These are phyloP conservation scores for Cunninghamia lanceolata DNA, from an alignment of 75 land plant species.

Conservation along the genomic window DNA sequence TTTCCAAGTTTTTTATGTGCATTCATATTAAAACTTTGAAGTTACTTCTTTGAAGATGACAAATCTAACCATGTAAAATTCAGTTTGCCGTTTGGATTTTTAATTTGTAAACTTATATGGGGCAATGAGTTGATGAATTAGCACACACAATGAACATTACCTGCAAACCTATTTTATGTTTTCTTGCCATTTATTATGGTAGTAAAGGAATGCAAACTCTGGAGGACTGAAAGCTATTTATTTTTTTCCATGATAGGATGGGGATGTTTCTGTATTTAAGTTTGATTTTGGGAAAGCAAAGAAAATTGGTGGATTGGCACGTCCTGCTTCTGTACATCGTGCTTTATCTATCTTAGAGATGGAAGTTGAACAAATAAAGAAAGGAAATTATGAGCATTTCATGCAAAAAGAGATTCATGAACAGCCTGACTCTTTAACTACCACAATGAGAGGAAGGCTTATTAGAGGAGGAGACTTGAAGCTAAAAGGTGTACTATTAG, in stretches of 20 bases:
- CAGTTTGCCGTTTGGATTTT: background rate
- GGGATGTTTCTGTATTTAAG: slow-evolving; percentile 74
- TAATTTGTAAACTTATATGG: background rate
- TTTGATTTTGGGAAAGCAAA: slow-evolving; percentile 73
- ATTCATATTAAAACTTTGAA: background rate
- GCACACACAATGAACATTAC: background rate
- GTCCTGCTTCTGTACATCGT: slow-evolving; percentile 90
- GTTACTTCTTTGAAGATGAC: slow-evolving; percentile 1
- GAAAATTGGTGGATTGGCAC: slow-evolving; percentile 35
- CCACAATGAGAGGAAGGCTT: slow-evolving; percentile 97
- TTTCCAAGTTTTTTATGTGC: background rate
- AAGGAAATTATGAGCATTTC: slow-evolving; percentile 93
- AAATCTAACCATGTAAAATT: background rate
- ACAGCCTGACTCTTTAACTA: slow-evolving; percentile 95
- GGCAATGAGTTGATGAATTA: background rate
- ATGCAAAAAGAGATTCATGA: slow-evolving; percentile 99
- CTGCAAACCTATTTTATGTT: background rate
- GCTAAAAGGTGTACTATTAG: slow-evolving; percentile 77
- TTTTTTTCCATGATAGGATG: slow-evolving; percentile 57
- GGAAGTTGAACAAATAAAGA: slow-evolving; percentile 99
- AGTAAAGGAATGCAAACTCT: background rate
- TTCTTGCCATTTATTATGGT: background rate
- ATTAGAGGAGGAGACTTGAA: slow-evolving; percentile 69
- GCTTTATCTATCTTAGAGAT: slow-evolving; percentile 88
- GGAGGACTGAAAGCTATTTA: background rate